Base-by-base conservation (phyloP, 345 rosid species). In the Erodium maritimum region DNA sequence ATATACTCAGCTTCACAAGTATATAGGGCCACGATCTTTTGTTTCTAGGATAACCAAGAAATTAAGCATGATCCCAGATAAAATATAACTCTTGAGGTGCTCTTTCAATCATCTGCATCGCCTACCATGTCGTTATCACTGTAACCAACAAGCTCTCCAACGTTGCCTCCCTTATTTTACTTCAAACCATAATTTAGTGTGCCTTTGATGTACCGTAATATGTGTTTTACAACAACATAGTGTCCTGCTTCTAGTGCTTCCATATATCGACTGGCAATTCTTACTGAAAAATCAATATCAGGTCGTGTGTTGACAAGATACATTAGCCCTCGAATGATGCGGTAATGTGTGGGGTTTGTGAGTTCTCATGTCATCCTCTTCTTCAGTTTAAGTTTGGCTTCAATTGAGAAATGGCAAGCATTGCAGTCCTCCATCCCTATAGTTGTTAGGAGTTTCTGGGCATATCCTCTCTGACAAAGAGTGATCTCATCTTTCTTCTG, bases 181-280 rank as follows among this genome's bases (percentile, higher is more conserved):
- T 12, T 2, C 13, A 48, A 12, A 2, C 52, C 7, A 48, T 12
- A 48, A 48, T 48, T 18, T 1, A 7, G 2, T 1, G 52, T 48
- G 7, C 52, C 52, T 48, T 48, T 48, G 1, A 48, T 16, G 52
- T 48, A 48, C 2, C 7, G 2, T 12, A 48, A 59, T n/a, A 55
- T 53, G 17, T 63, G 66, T 59, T 63, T 63, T 17, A 63, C 66
- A 11, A 52, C 60, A 5, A 50, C 50, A 21, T 7, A 13, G 23
- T 63, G 66, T 21, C 54, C 52, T 13, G 23, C 1, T 19, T 22
- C 20, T 2, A 59, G 66, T 19, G 58, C 9, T 59, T 63, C 60
- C 66, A 63, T 63, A 37, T n/a, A 63, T 6, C 66, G 50, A 17
- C 66, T 63, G 5, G 37, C 51, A n/a, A 50, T 21, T 14, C 52